Evolutionary conservation across 1,284 basidiomycete species (phyloP).

Genomic region (Sanghuangporus baumii): DNA sequence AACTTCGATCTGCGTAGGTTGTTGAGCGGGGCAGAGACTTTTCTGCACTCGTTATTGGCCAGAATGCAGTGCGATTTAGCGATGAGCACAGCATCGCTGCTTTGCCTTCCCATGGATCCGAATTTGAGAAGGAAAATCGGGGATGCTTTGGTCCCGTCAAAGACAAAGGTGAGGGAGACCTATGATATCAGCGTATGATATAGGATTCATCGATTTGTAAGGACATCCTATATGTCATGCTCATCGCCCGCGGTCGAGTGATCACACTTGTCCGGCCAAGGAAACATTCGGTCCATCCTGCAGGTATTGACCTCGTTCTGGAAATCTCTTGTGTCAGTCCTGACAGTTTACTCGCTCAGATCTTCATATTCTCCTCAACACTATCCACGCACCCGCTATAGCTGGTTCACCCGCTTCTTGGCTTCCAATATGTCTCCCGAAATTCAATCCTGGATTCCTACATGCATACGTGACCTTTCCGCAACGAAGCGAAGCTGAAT

Average conservation of each 20-base stretch:
- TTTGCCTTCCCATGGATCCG: conserved; percentile 74
- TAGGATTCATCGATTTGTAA: conserved; percentile 26
- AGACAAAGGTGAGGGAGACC: conserved; percentile 59
- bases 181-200: neutral
- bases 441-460: conserved; percentile 91
- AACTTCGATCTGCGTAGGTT: conserved; percentile 90
- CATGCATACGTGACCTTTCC: conserved; percentile 88
- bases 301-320: conserved; percentile 44
- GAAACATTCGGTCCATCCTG: conserved; percentile 93
- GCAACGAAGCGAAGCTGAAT: conserved; percentile 18
- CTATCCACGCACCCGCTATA: conserved; percentile 63
- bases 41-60: conserved; percentile 65
- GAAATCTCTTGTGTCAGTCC: neutral
- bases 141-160: conserved; percentile 72
- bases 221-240: conserved; percentile 88
- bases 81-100: conserved; percentile 75
- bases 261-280: conserved; percentile 86
- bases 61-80: conserved; percentile 76
- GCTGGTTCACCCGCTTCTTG: conserved; percentile 76
- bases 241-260: conserved; percentile 75
- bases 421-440: conserved; percentile 94
- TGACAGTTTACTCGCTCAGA: conserved; percentile 40
- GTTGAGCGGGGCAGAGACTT: conserved; percentile 80
- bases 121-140: conserved; percentile 65
- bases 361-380: conserved; percentile 84